phyloP scores from a whole-genome alignment of 306 rosid species.

The Vigna trinervia region DNA sequence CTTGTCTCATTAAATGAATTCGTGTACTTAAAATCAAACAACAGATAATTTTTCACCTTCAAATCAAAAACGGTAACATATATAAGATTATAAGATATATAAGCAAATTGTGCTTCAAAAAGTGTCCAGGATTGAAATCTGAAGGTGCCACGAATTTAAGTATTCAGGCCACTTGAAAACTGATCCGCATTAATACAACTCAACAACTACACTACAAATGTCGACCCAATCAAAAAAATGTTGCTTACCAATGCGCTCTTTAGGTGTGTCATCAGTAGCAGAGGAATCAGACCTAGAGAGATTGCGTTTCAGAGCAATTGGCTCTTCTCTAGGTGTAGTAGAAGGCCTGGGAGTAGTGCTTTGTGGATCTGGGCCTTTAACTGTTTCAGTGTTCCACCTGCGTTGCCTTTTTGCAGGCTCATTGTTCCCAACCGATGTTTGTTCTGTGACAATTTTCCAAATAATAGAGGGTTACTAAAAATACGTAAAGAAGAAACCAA shows the following conservation, averaged over 20 bases:
- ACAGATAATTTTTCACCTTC: neutral
- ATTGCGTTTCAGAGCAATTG: constrained; percentile 58
- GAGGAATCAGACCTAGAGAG: constrained; percentile 77
- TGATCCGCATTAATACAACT: neutral
- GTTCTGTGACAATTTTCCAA: constrained; percentile 56
- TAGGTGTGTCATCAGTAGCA: constrained; percentile 67
- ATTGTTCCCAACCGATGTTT: constrained; percentile 60
- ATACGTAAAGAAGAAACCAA: neutral
- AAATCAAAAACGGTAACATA: neutral
- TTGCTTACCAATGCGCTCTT: constrained; percentile 91
- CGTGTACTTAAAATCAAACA: constrained; percentile 4
- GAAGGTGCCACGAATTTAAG: neutral
- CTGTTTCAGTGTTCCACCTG: constrained; percentile 78
- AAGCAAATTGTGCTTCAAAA: constrained; percentile 1
- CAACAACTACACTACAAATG: neutral
- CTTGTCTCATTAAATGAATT: constrained; percentile 6
- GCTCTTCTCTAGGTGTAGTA: constrained; percentile 65
- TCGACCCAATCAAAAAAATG: constrained; percentile 12
- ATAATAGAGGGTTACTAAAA: constrained; percentile 18
- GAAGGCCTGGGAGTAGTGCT: constrained; percentile 55
- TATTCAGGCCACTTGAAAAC: constrained; percentile 23
- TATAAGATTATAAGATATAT: neutral
- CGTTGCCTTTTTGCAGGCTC: constrained; percentile 93
- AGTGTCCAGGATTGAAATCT: constrained; percentile 12
- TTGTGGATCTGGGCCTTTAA: constrained; percentile 68